A percentile compares a stretch with the other conserved stretches of the same genome.
These are phyloP conservation scores for Flueggea neowawraea DNA, from an alignment of 441 rosid genomes.

Conservation along the genomic window DNA sequence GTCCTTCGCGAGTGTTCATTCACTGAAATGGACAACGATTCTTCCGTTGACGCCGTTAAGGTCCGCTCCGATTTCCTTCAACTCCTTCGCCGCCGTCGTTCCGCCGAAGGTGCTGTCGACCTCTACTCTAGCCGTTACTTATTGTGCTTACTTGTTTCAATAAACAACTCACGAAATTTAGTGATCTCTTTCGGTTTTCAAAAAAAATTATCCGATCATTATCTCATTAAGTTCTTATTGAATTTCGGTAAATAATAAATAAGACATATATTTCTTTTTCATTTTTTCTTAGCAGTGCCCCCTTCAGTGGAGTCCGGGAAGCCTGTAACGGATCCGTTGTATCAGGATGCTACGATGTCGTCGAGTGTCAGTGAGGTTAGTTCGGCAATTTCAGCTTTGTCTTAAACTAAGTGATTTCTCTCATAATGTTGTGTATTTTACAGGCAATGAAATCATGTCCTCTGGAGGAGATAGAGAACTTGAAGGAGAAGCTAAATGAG, in stretches of 20 bases:
- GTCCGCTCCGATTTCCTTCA: conserved; percentile 54
- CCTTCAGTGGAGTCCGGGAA: conserved; percentile 45
- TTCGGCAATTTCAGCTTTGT: background rate
- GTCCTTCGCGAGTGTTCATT: background rate
- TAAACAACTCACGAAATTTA: too few species aligned
- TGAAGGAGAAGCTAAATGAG: conserved; percentile 55
- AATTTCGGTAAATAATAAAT: background rate
- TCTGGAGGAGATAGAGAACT: conserved; percentile 36
- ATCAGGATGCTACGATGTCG: conserved; percentile 39
- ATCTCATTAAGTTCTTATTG: background rate
- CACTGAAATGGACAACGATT: background rate
- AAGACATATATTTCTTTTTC: background rate
- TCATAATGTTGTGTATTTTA: too few species aligned
- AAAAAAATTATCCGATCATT: background rate
- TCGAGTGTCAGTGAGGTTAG: conserved; percentile 45
- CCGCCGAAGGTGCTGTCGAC: conserved; percentile 36
- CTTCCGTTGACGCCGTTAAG: conserved; percentile 12
- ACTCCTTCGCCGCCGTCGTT: conserved; percentile 51
- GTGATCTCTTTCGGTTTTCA: background rate
- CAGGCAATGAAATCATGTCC: conserved; percentile 86
- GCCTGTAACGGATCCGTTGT: conserved; percentile 60
- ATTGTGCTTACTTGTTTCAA: too few species aligned
- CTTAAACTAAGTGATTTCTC: too few species aligned
- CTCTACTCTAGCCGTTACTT: too few species aligned
- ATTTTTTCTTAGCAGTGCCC: conserved; percentile 37